Evolutionary conservation across 2,329 filamentous ascomycete genomes (phyloP).

Genomic region (Didymella lethalis): DNA sequence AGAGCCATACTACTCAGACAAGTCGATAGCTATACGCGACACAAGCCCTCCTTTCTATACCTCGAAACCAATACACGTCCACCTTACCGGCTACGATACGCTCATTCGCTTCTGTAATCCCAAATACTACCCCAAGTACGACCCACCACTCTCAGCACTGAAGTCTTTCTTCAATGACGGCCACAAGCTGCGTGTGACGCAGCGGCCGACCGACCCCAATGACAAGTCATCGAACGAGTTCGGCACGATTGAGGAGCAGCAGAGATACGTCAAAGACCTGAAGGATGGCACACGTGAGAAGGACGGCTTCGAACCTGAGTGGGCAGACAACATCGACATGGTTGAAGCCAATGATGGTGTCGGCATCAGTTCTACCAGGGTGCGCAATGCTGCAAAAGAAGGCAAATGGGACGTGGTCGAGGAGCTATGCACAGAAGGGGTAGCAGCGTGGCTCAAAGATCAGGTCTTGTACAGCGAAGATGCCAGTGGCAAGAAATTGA

Average conservation of each 20-base stretch:
- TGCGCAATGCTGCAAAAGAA: constrained; percentile 63
- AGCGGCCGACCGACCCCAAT: constrained; percentile 59
- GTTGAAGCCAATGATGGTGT: constrained; percentile 60
- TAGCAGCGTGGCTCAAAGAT: constrained; percentile 66
- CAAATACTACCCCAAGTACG: constrained; percentile 69
- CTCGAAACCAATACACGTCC: constrained; percentile 62
- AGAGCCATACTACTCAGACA: constrained; percentile 77
- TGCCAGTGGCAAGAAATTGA: constrained; percentile 48
- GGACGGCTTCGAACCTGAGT: constrained; percentile 64
- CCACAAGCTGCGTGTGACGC: constrained; percentile 69
- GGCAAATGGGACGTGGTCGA: constrained; percentile 59
- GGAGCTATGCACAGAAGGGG: constrained; percentile 63
- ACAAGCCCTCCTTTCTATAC: constrained; percentile 47
- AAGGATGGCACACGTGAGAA: constrained; percentile 57
- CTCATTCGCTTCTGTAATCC: constrained; percentile 74
- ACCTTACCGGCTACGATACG: constrained; percentile 79
- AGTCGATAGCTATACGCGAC: constrained; percentile 66
- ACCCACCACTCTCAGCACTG: constrained; percentile 62
- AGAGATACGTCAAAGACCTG: constrained; percentile 62
- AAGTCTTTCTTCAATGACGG: constrained; percentile 67
- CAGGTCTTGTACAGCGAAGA: constrained; percentile 64
- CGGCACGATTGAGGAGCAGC: constrained; percentile 65
- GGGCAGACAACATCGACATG: constrained; percentile 68
- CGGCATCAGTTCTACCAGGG: constrained; percentile 67
- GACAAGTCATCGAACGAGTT: constrained; percentile 61